Conservation (phyloP, 352 stramenopile species). For the Pythium angustatum region DNA sequence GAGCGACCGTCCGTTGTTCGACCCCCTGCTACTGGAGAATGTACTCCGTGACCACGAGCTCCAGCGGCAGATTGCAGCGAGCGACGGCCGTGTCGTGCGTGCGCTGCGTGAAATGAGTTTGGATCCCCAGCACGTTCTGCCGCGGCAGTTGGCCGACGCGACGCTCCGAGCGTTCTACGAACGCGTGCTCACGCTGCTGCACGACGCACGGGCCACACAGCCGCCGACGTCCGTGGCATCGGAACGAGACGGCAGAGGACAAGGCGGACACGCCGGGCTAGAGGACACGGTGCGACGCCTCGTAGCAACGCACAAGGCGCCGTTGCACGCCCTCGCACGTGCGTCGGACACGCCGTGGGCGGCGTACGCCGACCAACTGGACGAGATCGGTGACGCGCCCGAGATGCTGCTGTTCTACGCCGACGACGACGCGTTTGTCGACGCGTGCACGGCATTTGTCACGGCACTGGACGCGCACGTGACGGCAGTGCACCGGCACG, state of each 20-base stretch:
- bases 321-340: slow-evolving; percentile 13
- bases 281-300: slow-evolving; percentile 44
- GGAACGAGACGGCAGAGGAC: neutral
- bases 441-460: slow-evolving; percentile 41
- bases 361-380: slow-evolving; percentile 37
- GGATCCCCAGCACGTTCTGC: slow-evolving; percentile 45
- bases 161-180: slow-evolving; percentile 59
- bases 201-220: neutral
- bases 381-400: slow-evolving; percentile 67
- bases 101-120: slow-evolving; percentile 72
- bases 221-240: no score
- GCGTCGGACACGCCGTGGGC: slow-evolving; percentile 32
- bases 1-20: slow-evolving; percentile 8
- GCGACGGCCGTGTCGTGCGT: slow-evolving; percentile 47
- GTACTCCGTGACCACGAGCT: slow-evolving; percentile 52
- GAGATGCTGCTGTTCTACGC: slow-evolving; percentile 69
- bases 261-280: slow-evolving; percentile 14
- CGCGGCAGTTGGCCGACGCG: slow-evolving; percentile 45
- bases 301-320: slow-evolving; percentile 7
- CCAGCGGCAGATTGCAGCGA: slow-evolving; percentile 35
- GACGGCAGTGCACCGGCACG: no score
- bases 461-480: neutral
- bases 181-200: slow-evolving; percentile 40
- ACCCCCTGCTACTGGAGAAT: slow-evolving; percentile 44
- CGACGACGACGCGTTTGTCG: slow-evolving; percentile 50